Evolutionary conservation across 2,329 filamentous ascomycete genomes (phyloP).

Genomic region (Ceratocystis destructans): DNA sequence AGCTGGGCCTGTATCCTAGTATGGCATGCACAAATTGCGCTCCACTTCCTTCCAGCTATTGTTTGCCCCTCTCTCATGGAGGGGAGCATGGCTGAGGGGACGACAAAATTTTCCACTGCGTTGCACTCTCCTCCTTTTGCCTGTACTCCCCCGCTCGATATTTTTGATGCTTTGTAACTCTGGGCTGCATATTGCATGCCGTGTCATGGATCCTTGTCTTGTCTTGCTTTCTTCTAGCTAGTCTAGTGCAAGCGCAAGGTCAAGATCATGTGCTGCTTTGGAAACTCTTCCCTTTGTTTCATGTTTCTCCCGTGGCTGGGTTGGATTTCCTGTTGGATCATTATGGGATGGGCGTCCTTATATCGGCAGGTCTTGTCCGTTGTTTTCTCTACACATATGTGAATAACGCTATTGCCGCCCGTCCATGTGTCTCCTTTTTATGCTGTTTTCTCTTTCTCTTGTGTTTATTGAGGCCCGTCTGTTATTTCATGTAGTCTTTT

Average conservation of each 20-base stretch:
- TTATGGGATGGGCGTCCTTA: too few species aligned
- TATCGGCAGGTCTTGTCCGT: background rate
- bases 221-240: background rate
- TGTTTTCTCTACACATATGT: background rate
- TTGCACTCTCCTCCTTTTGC: background rate
- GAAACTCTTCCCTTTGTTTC: background rate
- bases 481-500: background rate
- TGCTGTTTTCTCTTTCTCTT: background rate
- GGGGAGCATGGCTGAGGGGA: too few species aligned
- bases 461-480: background rate
- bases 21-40: too few species aligned
- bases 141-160: background rate
- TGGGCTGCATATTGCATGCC: conserved; percentile 4
- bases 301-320: background rate
- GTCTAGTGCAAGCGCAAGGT: background rate
- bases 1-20: background rate
- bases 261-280: background rate
- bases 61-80: background rate
- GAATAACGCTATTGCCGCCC: background rate
- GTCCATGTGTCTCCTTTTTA: background rate
- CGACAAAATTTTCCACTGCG: background rate
- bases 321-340: background rate
- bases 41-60: background rate
- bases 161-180: background rate
- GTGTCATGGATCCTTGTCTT: background rate